Evolutionary conservation across 1,284 basidiomycete genomes (phyloP), one percentile per base, ranked within the genome.

Genomic region (Hemileia vastatrix): DNA sequence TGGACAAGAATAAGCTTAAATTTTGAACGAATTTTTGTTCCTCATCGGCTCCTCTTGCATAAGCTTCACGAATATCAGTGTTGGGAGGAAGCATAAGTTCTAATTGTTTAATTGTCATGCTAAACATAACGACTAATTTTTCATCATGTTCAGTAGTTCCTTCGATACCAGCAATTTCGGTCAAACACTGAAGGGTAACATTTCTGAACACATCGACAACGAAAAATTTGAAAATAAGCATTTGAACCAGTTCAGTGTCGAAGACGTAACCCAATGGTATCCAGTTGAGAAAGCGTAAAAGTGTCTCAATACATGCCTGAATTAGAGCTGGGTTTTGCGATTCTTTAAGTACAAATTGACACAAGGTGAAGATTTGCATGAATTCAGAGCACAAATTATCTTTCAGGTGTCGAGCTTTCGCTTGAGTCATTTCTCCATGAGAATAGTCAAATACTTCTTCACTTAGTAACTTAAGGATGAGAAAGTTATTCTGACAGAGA

Each of bases 401-500:
- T 81, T 98, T 98, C 67, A 98, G 80, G 68, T 89, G 87, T 78
- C 95, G 96, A 66, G 92, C 94, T 81, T 96, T 98, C 13, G 87
- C 87, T 77, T 95, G 92, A 0, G 94, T 97, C 92, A 98, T 90
- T 78, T 95, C 90, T 74, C 98, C 94, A 1, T 93, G 91, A 2
- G 93, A 96, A 78, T 88, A 98, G 78, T 98, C 94, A 74, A 98
- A 98, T 67, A 98, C 91, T 77, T 98, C 95, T 75, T 98, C 94
- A 0, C 91, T 95, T n/a, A 98, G 81, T 18, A 98, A 82, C 76
- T 91, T 90, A 68, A 98, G 82, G 76, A 98, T 98, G 76, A 92
- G 84, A 95, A 98, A 98, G 80, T 98, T 98, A 82, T 98, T 98
- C 78, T 98, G 95, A 81, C 94, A 98, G 31, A 98, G 83, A 1